Evolutionary conservation across 2,329 filamentous ascomycete species (phyloP), one percentile per base, ranked within the genome.

Genomic region (Lachnum nothofagi): DNA sequence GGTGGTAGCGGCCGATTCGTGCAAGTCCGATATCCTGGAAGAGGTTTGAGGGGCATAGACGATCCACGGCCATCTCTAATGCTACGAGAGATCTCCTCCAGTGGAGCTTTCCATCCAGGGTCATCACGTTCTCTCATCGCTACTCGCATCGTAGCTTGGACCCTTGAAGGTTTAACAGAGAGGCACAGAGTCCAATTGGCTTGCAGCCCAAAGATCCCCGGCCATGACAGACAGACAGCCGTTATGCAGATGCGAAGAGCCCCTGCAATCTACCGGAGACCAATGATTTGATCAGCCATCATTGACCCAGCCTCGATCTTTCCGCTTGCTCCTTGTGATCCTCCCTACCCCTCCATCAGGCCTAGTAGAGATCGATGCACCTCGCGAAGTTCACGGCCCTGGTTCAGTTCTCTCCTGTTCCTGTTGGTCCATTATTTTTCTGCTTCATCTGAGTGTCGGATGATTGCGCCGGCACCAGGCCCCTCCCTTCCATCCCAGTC

Each of bases 361-460:
- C 51, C 52, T 62, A 60, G 56, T 55, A 54, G 44, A 57, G 52
- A 60, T 62, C 52, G 55, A 57, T 58, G 58, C 60, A 60, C 51
- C 54, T 62, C 56, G 48, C 53, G 49, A 57, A 55, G 49, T 49
- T 44, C 50, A 43, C 42, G 46, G 53, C 55, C 49, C 49, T 56
- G 54, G 45, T 53, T 46, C 45, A 34, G 17, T 48, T 43, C 47
- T 50, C 37, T 46, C 47, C 41, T 48, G 29, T 46, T 54, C 51
- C 49, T 51, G 50, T 55, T 57, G 56, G 56, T 48, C 46, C 48
- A 46, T 54, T 53, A 34, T 54, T 51, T 27, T 46, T 61, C 48
- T 61, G 57, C 59, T 57, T 60, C 56, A 56, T 61, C 55, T 57
- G 52, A 58, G 56, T 54, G 61, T 63, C 61, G 61, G 60, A 63